phyloP scores from a whole-genome alignment of 495 filamentous ascomycete species.

The Xylaria sp. region DNA sequence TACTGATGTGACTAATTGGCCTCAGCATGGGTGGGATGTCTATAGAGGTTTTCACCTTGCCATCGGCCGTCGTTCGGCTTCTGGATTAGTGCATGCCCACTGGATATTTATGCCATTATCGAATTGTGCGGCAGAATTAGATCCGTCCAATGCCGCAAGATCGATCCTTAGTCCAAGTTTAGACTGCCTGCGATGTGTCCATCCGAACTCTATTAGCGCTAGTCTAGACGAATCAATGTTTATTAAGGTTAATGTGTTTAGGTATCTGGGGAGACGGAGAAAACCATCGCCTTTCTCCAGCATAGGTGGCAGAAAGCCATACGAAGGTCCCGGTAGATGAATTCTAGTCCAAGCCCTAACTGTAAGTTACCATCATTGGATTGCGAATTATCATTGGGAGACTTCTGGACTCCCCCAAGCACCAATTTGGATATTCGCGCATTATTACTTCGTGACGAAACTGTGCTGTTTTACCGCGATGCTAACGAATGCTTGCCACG shows the following conservation, averaged over 20 bases:
- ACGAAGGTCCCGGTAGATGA: not conserved
- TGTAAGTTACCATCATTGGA: not conserved
- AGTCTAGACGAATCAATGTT: not conserved
- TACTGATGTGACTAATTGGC: conserved; percentile 32
- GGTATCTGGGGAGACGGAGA: too few species aligned
- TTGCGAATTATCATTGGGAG: not conserved
- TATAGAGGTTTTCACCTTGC: conserved; percentile 26
- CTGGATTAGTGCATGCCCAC: conserved; percentile 37
- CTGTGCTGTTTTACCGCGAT: not conserved
- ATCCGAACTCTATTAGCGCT: conserved; percentile 2
- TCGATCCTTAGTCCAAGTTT: not conserved
- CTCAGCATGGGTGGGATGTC: conserved; percentile 22
- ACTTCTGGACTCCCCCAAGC: not conserved
- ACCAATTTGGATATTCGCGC: not conserved
- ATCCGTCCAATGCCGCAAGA: not conserved
- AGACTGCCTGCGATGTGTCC: not conserved
- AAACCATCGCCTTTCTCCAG: not conserved
- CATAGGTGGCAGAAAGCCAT: not conserved
- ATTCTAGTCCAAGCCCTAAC: not conserved
- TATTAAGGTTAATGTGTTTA: too few species aligned
- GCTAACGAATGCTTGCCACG: conserved; percentile 1
- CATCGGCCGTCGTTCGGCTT: conserved; percentile 39
- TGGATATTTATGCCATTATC: conserved; percentile 20
- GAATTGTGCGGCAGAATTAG: conserved; percentile 5
- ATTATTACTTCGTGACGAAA: not conserved